Conservation (phyloP, 78 protist species). For the Diacronema lutheri region DNA sequence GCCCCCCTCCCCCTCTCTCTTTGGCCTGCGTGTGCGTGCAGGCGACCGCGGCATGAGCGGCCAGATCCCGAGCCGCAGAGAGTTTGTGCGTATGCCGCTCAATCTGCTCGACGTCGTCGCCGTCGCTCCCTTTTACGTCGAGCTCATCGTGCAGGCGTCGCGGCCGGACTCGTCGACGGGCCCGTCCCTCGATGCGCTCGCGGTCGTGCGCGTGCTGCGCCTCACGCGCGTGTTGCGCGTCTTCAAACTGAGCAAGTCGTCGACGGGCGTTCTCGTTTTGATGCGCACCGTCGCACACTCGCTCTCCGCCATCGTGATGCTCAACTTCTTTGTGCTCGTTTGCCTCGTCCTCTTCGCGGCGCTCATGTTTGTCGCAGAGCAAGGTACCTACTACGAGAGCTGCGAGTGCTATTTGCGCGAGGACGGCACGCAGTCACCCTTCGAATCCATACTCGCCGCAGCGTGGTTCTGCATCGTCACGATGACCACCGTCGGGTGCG, state of each 20-base stretch:
- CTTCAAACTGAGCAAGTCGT: neutral
- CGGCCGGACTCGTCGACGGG: no score
- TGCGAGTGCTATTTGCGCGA: neutral
- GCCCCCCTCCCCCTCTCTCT: no score
- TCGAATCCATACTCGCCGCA: neutral
- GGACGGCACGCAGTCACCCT: neutral
- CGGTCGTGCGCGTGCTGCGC: neutral
- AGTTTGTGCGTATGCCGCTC: no score
- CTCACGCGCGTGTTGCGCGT: neutral
- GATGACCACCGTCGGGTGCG: slow-evolving; percentile 38
- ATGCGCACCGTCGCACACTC: neutral
- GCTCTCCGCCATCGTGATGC: neutral
- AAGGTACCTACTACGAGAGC: neutral
- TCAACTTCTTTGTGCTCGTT: neutral
- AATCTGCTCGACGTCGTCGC: no score
- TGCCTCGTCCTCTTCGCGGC: neutral
- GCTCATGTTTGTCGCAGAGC: neutral
- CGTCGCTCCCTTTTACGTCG: no score
- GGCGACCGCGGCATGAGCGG: no score
- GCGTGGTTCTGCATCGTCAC: slow-evolving; percentile 27
- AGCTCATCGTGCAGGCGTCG: no score
- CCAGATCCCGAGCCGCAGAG: no score
- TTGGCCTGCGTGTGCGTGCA: no score
- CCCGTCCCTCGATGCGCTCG: no score
- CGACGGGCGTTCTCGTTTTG: neutral